Conservation (phyloP, 345 rosid species). For the Camelina hispida region DNA sequence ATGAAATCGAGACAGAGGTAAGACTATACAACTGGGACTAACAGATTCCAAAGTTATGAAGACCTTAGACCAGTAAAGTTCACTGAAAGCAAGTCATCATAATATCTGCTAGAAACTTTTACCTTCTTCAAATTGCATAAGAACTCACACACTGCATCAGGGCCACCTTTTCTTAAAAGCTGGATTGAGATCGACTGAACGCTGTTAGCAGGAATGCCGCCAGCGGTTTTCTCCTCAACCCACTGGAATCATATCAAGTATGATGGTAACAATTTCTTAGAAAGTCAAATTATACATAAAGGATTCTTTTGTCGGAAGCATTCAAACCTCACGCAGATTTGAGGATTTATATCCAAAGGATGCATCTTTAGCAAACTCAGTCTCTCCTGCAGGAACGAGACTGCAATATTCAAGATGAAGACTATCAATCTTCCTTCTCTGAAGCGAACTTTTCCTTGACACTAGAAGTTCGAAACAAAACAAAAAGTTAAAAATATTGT, state of each 20-base stretch:
- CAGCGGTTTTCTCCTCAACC: conserved; percentile 93
- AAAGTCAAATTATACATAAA: conserved; percentile 14
- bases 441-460: conserved; percentile 15
- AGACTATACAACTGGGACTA: neutral
- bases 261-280: neutral
- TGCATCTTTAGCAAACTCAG: conserved; percentile 97
- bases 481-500: conserved; percentile 7
- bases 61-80: neutral
- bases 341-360: conserved; percentile 91
- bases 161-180: conserved; percentile 87
- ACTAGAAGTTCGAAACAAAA: neutral
- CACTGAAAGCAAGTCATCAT: conserved; percentile 13
- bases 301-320: conserved; percentile 24
- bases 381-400: conserved; percentile 93
- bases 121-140: conserved; percentile 86
- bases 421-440: conserved; percentile 30
- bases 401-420: conserved; percentile 48
- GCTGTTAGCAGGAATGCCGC: conserved; percentile 65
- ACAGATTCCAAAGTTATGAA: conserved; percentile 1
- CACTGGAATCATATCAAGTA: conserved; percentile 57
- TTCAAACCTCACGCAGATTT: conserved; percentile 77
- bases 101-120: conserved; percentile 2
- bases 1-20: conserved; percentile 38
- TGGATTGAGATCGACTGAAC: conserved; percentile 81
- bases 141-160: conserved; percentile 80